Evolutionary conservation across 2,329 filamentous ascomycete species (phyloP).

Genomic region (Exophiala dermatitidis): DNA sequence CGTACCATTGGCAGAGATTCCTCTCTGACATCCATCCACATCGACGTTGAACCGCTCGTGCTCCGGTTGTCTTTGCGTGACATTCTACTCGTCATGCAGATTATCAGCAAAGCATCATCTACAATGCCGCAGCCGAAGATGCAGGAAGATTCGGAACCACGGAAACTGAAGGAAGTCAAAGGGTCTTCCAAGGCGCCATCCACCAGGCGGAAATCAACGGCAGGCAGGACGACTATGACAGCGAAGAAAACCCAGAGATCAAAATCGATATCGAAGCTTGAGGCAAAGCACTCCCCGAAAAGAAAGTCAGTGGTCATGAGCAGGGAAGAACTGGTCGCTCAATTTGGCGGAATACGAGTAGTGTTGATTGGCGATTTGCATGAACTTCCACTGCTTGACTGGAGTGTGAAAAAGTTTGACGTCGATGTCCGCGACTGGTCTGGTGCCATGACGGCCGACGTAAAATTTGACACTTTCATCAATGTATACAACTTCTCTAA

Average conservation of each 20-base stretch:
- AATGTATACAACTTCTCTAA: constrained; percentile 99
- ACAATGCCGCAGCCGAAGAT: constrained; percentile 37
- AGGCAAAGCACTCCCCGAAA: constrained; percentile 37
- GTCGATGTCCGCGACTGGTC: constrained; percentile 88
- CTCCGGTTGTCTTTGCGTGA: constrained; percentile 85
- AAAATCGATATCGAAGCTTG: constrained; percentile 38
- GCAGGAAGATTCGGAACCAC: constrained; percentile 47
- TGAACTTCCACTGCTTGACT: constrained; percentile 87
- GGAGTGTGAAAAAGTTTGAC: constrained; percentile 84
- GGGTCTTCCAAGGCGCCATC: constrained; percentile 31
- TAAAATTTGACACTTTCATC: constrained; percentile 84
- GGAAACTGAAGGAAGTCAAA: constrained; percentile 43
- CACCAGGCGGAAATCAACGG: constrained; percentile 44
- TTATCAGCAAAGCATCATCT: constrained; percentile 74
- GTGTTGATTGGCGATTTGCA: constrained; percentile 94
- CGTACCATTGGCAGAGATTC: constrained; percentile 53
- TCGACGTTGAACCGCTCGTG: constrained; percentile 86
- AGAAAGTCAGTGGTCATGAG: constrained; percentile 49
- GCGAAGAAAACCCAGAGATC: constrained; percentile 42
- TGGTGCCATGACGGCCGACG: constrained; percentile 74
- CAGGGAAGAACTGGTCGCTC: constrained; percentile 75
- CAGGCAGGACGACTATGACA: constrained; percentile 38
- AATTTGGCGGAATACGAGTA: constrained; percentile 79
- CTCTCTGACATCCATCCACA: constrained; percentile 66
- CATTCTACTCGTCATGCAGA: constrained; percentile 88